These are phyloP conservation scores for Oligophagozyma castellii DNA, from an alignment of 1,139 yeast genomes.

Conservation along the genomic window DNA sequence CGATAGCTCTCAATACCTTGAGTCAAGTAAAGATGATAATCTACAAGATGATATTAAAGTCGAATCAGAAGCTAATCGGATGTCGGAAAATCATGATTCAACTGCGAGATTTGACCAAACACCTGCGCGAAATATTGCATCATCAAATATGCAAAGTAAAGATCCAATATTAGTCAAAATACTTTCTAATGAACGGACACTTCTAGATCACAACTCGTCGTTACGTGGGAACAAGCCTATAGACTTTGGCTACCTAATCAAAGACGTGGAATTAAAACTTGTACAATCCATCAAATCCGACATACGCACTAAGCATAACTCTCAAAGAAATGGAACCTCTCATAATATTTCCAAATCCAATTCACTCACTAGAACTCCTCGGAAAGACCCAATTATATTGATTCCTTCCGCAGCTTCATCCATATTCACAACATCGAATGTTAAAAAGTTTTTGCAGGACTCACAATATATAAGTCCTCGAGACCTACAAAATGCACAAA, in stretches of 20 bases:
- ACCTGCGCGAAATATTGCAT: conserved; percentile 12
- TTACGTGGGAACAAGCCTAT: conserved; percentile 65
- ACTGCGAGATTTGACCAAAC: conserved; percentile 5
- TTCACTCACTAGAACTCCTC: conserved; percentile 10
- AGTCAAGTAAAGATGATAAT: conserved; percentile 4
- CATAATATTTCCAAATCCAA: conserved; percentile 12
- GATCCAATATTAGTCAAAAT: conserved; percentile 49
- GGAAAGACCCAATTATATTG: conserved; percentile 78
- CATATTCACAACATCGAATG: conserved; percentile 63
- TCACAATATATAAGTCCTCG: conserved; percentile 57
- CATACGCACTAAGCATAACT: conserved; percentile 14
- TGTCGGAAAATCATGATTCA: conserved; percentile 3
- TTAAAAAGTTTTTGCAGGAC: conserved; percentile 67
- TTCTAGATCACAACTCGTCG: conserved; percentile 67
- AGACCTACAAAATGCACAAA: conserved; percentile 17
- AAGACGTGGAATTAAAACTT: conserved; percentile 55
- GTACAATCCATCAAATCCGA: conserved; percentile 38
- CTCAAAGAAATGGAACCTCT: conserved; percentile 21
- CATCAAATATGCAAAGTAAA: conserved; percentile 23
- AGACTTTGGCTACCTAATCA: conserved; percentile 60
- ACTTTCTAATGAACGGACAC: conserved; percentile 45
- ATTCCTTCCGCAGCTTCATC: conserved; percentile 94
- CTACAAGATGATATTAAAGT: conserved; percentile 4
- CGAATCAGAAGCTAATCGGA: not conserved
- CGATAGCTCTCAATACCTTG: conserved; percentile 40